A percentile compares a stretch with the other conserved stretches of the same genome.
Evolutionary conservation across 2,329 filamentous ascomycete species (phyloP).

Genomic region (Paracorniculantispora psalliotae): DNA sequence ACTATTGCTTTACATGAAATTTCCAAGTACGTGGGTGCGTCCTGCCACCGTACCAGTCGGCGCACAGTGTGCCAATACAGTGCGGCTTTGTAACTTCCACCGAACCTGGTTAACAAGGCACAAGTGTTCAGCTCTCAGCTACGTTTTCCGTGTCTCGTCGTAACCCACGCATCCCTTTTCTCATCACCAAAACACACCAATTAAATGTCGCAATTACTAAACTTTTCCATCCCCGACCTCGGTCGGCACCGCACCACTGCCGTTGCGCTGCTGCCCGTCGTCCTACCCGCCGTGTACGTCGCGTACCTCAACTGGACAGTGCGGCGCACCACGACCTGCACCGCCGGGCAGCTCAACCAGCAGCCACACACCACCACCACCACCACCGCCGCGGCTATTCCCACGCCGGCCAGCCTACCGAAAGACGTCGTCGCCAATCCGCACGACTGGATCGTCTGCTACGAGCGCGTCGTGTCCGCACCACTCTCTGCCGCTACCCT

Average conservation of each 20-base stretch:
- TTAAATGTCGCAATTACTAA: neutral
- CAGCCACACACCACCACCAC: neutral
- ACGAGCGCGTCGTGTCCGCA: constrained; percentile 24
- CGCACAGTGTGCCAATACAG: too few relatives aligned
- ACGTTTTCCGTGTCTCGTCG: neutral
- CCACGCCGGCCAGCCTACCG: constrained; percentile 17
- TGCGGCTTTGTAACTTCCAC: too few relatives aligned
- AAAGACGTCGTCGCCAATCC: constrained; percentile 18
- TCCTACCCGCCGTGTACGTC: constrained; percentile 16
- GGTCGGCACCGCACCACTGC: neutral
- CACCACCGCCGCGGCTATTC: neutral
- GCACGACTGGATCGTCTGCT: constrained; percentile 23
- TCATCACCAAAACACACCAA: neutral
- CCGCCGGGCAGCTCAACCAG: neutral
- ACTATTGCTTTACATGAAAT: too few relatives aligned
- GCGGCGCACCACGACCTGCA: constrained; percentile 12
- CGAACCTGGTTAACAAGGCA: too few relatives aligned
- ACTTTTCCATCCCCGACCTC: neutral
- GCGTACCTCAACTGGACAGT: constrained; percentile 14
- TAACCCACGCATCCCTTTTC: neutral
- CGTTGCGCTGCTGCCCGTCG: constrained; percentile 10
- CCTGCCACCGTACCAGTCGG: too few relatives aligned
- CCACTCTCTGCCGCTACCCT: constrained; percentile 18
- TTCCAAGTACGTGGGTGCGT: too few relatives aligned
- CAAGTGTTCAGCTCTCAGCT: neutral